Evolutionary conservation across 148 eudicot genomes (phyloP).

Genomic region (Fallopia convolvulus): DNA sequence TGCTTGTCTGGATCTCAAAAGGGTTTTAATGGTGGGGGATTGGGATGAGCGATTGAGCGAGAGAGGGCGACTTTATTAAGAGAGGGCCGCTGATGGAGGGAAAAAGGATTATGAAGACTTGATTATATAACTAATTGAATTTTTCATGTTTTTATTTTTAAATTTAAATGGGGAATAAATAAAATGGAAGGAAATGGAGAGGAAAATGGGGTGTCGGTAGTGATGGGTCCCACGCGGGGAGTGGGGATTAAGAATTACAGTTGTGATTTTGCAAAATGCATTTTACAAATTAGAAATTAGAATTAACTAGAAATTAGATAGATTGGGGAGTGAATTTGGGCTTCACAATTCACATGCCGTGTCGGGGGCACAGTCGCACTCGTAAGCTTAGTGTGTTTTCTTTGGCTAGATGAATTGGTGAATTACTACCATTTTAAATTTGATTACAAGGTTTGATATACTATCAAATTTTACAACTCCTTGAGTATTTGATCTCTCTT

Average conservation of each 20-base stretch:
- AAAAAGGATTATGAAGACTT: not conserved
- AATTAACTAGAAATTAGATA: not conserved
- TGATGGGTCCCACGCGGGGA: not conserved
- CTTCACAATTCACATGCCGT: conserved; percentile 6
- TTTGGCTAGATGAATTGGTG: too few species aligned
- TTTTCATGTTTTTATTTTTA: not conserved
- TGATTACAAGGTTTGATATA: too few species aligned
- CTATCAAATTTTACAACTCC: too few species aligned
- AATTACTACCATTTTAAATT: too few species aligned
- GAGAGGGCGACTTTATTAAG: not conserved
- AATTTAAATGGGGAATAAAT: not conserved
- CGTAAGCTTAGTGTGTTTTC: too few species aligned
- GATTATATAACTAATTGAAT: not conserved
- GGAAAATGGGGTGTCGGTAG: conserved; percentile 6
- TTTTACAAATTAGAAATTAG: too few species aligned
- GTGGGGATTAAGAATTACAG: not conserved
- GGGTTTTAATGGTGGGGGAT: not conserved
- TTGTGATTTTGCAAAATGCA: not conserved
- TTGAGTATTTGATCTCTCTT: too few species aligned
- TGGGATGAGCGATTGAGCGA: not conserved
- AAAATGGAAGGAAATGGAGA: not conserved
- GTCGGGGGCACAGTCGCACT: not conserved
- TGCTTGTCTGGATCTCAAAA: not conserved
- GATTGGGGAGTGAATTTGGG: not conserved
- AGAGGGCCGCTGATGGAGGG: conserved; percentile 7